These are phyloP conservation scores for Pseudogymnoascus sp. DNA, from an alignment of 2,329 filamentous ascomycete species.

Conservation along the genomic window DNA sequence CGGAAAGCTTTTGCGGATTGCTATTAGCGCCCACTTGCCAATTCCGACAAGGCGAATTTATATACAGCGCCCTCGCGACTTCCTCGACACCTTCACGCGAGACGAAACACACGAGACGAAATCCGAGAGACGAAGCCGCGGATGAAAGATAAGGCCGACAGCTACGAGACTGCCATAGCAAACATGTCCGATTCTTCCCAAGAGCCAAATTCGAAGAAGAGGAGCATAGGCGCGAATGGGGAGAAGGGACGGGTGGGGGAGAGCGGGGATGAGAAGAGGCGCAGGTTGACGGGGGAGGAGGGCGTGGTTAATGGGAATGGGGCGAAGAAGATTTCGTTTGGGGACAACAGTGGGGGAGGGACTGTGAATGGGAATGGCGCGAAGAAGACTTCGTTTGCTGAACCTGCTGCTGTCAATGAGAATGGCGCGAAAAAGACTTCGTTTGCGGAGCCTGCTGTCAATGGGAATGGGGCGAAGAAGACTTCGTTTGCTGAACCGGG, in stretches of 20 bases:
- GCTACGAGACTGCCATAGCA: neutral
- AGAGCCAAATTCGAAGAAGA: neutral
- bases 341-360: neutral
- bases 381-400: neutral
- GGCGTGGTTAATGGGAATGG: neutral
- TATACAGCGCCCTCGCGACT: neutral
- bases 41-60: neutral
- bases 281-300: neutral
- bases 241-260: neutral
- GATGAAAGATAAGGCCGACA: neutral
- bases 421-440: neutral
- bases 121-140: neutral
- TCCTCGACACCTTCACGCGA: neutral
- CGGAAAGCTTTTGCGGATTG: neutral
- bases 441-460: neutral
- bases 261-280: neutral
- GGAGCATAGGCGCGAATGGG: neutral
- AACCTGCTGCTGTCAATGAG: neutral
- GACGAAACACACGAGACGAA: neutral
- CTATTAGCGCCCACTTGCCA: neutral
- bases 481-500: neutral
- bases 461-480: neutral
- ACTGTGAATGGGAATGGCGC: neutral
- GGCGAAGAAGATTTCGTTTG: neutral
- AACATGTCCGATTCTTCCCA: neutral